phyloP scores from a whole-genome alignment of 805 yeast genomes.

The Wickerhamomyces mucosus region DNA sequence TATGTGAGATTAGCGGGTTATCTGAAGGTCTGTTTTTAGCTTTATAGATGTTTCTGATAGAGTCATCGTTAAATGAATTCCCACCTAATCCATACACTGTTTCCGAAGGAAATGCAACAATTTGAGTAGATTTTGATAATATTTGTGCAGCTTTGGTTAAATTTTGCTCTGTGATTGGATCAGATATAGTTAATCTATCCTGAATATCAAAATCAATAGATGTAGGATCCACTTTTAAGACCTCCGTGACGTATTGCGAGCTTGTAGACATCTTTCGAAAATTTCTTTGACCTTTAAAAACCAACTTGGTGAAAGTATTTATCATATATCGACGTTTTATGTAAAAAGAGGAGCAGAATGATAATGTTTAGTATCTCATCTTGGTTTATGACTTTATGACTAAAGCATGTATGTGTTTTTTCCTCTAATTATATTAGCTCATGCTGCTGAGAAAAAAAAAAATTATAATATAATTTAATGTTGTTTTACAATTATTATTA shows the following conservation, averaged over 20 bases:
- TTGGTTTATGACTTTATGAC: background rate
- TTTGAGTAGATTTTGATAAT: conserved; percentile 40
- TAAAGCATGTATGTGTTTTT: background rate
- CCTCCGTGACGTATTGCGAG: conserved; percentile 5
- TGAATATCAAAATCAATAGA: conserved; percentile 13
- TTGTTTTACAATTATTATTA: too few relatives aligned
- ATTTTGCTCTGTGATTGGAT: conserved; percentile 40
- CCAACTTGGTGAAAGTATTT: background rate
- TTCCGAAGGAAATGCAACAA: conserved; percentile 93
- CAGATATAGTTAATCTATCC: conserved; percentile 34
- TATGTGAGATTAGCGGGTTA: conserved; percentile 88
- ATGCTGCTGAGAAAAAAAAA: too few relatives aligned
- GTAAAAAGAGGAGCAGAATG: background rate
- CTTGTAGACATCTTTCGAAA: conserved; percentile 2
- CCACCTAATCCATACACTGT: conserved; percentile 97
- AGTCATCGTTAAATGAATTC: conserved; percentile 61
- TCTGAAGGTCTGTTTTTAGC: conserved; percentile 95
- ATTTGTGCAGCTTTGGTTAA: conserved; percentile 51
- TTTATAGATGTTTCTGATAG: conserved; percentile 66
- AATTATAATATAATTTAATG: too few relatives aligned
- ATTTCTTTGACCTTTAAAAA: background rate
- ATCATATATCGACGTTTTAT: background rate
- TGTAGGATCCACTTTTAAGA: conserved; percentile 13
- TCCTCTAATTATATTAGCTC: too few relatives aligned
- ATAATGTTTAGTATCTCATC: background rate